Percentiles rank a stretch among this genome's conserved stretches.
phyloP scores from a whole-genome alignment of 805 yeast genomes.

The Pichia californica region DNA sequence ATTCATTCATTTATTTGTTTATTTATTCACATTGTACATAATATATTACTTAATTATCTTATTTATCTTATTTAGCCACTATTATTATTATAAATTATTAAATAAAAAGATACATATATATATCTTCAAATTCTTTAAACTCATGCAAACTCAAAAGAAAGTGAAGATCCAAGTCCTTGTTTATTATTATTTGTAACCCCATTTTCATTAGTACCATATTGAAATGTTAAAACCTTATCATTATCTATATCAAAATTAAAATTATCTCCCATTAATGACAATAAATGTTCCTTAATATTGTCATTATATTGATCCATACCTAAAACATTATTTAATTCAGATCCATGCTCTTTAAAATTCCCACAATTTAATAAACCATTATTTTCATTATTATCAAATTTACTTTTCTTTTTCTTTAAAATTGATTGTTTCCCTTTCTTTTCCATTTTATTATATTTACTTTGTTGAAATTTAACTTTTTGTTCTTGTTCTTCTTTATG shows the following conservation, averaged over 20 bases:
- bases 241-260: conserved; percentile 19
- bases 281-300: conserved; percentile 17
- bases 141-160: conserved; percentile 19
- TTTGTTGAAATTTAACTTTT: background rate
- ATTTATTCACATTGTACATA: no score
- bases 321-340: no score
- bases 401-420: background rate
- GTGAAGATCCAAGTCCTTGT: conserved; percentile 18
- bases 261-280: conserved; percentile 21
- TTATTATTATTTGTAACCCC: conserved; percentile 9
- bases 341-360: no score
- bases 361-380: conserved; percentile 6
- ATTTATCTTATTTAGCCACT: background rate
- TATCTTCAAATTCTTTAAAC: background rate
- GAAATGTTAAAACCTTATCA: conserved; percentile 18
- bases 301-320: background rate
- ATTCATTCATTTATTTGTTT: background rate
- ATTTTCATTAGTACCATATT: conserved; percentile 9
- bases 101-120: no score
- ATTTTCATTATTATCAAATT: background rate
- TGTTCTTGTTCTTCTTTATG: background rate
- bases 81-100: background rate
- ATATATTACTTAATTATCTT: background rate
- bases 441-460: background rate
- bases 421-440: background rate